Evolutionary conservation across 495 filamentous ascomycete genomes (phyloP).

Genomic region (Darksidea phi): DNA sequence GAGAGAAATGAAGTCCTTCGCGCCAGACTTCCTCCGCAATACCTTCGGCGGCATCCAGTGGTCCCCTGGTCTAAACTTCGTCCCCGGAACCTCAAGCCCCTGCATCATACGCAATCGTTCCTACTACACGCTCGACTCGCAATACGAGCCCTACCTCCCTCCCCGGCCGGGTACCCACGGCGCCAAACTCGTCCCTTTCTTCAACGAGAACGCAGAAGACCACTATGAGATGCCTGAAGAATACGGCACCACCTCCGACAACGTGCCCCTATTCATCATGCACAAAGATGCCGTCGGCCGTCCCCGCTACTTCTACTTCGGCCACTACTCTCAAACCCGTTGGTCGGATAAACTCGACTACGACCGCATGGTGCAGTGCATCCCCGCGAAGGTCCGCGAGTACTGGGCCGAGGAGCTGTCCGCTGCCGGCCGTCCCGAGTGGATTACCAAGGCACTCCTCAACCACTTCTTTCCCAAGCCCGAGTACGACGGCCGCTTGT

Average conservation of each 20-base stretch:
- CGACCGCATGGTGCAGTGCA: conserved; percentile 37
- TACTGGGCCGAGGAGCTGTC: conserved; percentile 41
- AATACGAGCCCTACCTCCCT: conserved; percentile 41
- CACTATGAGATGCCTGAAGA: conserved; percentile 18
- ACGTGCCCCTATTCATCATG: conserved; percentile 40
- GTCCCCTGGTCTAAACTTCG: conserved; percentile 41
- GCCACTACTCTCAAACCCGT: conserved; percentile 40
- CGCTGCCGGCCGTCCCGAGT: conserved; percentile 33
- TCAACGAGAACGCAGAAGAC: conserved; percentile 33
- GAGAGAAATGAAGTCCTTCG: conserved; percentile 33
- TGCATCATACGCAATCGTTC: conserved; percentile 22
- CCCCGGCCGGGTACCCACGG: conserved; percentile 39
- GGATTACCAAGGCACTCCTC: conserved; percentile 41
- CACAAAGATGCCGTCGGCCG: neutral
- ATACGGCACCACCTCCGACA: conserved; percentile 18
- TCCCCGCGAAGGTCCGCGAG: conserved; percentile 36
- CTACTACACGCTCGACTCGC: conserved; percentile 41
- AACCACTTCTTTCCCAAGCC: conserved; percentile 43
- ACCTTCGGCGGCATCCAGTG: conserved; percentile 36
- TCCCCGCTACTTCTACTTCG: conserved; percentile 39
- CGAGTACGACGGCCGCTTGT: conserved; percentile 32
- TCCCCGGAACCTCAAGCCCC: conserved; percentile 9
- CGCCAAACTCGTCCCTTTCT: conserved; percentile 43
- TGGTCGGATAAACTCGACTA: conserved; percentile 44
- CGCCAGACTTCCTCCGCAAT: conserved; percentile 37